phyloP scores from a whole-genome alignment of 345 rosid genomes.

The Reutealis trisperma region DNA sequence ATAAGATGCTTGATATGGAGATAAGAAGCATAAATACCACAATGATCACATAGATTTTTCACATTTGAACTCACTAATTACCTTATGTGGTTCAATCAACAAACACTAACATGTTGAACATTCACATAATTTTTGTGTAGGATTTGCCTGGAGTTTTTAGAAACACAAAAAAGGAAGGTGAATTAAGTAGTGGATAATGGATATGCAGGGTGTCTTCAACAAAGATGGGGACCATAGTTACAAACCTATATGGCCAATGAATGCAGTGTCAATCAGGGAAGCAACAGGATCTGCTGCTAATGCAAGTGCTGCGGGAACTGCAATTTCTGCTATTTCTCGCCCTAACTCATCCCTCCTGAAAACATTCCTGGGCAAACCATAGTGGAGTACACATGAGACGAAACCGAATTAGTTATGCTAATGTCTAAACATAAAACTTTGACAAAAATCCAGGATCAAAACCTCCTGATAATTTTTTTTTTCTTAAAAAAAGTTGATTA shows the following conservation, averaged over 20 bases:
- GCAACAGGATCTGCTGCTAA: constrained; percentile 39
- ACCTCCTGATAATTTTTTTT: neutral
- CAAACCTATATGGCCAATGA: constrained; percentile 37
- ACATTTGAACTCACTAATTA: no score
- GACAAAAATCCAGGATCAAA: neutral
- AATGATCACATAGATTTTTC: neutral
- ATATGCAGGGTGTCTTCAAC: neutral
- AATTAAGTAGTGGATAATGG: neutral
- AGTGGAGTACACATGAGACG: neutral
- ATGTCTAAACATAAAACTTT: neutral
- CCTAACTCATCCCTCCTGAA: constrained; percentile 26
- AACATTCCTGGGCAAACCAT: constrained; percentile 16
- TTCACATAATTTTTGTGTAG: neutral
- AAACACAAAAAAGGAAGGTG: neutral
- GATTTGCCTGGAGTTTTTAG: neutral
- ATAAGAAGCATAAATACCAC: neutral
- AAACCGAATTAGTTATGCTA: neutral
- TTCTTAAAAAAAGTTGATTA: neutral
- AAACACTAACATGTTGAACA: neutral
- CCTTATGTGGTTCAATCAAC: no score
- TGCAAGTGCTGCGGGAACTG: constrained; percentile 36
- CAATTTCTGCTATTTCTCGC: constrained; percentile 30
- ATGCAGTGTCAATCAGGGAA: constrained; percentile 31
- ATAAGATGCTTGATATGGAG: neutral
- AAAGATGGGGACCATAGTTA: neutral